Percentiles rank a stretch among this genome's conserved stretches.
These are phyloP conservation scores for Xylaria longipes DNA, from an alignment of 495 filamentous ascomycete species.

Conservation along the genomic window DNA sequence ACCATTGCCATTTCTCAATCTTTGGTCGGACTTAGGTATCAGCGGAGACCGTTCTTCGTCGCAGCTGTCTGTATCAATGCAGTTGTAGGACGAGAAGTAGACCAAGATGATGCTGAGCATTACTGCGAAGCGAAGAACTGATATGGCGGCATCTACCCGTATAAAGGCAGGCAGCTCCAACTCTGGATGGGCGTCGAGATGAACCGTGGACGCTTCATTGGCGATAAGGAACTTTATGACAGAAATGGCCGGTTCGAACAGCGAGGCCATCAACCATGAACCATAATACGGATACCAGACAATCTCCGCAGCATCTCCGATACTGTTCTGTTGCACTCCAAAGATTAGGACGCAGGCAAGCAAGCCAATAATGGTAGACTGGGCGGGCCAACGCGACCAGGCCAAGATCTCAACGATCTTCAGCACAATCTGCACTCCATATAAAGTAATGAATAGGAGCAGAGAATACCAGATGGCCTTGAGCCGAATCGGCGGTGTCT, in stretches of 20 bases:
- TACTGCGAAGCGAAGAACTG: conserved; percentile 42
- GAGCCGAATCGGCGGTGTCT: conserved; percentile 50
- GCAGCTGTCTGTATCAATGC: conserved; percentile 40
- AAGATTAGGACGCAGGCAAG: conserved; percentile 63
- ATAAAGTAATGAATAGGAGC: conserved; percentile 54
- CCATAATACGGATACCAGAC: conserved; percentile 70
- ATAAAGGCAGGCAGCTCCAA: conserved; percentile 31
- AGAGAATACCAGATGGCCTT: conserved; percentile 56
- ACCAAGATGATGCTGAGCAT: conserved; percentile 38
- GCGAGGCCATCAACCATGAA: conserved; percentile 59
- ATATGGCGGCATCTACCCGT: conserved; percentile 43
- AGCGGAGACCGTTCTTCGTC: conserved; percentile 61
- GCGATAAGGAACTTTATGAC: conserved; percentile 42
- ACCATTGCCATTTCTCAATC: conserved; percentile 29
- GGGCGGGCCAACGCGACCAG: conserved; percentile 48
- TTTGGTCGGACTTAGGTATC: conserved; percentile 46
- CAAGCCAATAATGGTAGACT: conserved; percentile 57
- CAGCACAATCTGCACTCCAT: conserved; percentile 55
- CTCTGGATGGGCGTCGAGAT: conserved; percentile 15
- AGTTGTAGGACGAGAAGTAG: conserved; percentile 43
- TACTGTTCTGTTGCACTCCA: conserved; percentile 57
- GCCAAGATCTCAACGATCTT: conserved; percentile 48
- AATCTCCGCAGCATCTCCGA: conserved; percentile 53
- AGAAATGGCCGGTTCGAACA: conserved; percentile 56
- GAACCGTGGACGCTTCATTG: conserved; percentile 23